Base-by-base conservation (phyloP, 495 filamentous ascomycete species). In the Penicillium chermesinum region DNA sequence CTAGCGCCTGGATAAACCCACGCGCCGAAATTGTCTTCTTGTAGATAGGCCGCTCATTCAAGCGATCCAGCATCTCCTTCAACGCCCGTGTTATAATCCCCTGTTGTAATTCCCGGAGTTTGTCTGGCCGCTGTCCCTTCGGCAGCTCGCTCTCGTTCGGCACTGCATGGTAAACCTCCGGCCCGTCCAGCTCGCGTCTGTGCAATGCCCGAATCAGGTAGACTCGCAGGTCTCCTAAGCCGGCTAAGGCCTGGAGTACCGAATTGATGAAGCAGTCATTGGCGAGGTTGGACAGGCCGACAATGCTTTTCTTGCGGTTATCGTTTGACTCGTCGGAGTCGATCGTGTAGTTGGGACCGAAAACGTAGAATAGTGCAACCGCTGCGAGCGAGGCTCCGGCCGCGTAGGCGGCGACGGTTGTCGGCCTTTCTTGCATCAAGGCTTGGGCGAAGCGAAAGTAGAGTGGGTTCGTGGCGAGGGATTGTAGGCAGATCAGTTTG, bases 191-290 rank as follows among this genome's bases (percentile, higher is more conserved):
- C 20, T 79, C 78, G 47, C 90, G 82, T 49, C 90, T 80, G 63
- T 95, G 88, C 20, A 83, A 80, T 65, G 95, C 91, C 34, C 89
- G 77, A 54, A 95, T 96, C 46, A 97, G 71, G 60, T 96, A 97
- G 27, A 89, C 65, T 19, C 94, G 85, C 53, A 99, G 76, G 55
- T 97, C 89, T 2, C 84, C 86, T n/a, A 97, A 75, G 1, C 93
- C 93, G n/a, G 94, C 91, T 15, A 99, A 75, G 0, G 88, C 89
- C 69, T 99, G 93, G 27, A 97, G 78, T 17, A 95, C 86, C 17
- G 91, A 96, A 67, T 99, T 99, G 72, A 99, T 96, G 72, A 97
- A 99, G 73, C 93, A 99, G 67, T 99, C 94, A 72, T 97, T 97
- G 48, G 91, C 94, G 3, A 89, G 80, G 58, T 99, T 99, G 13